phyloP scores from a whole-genome alignment of 2,329 filamentous ascomycete genomes.

The Sclerotinia nivalis region DNA sequence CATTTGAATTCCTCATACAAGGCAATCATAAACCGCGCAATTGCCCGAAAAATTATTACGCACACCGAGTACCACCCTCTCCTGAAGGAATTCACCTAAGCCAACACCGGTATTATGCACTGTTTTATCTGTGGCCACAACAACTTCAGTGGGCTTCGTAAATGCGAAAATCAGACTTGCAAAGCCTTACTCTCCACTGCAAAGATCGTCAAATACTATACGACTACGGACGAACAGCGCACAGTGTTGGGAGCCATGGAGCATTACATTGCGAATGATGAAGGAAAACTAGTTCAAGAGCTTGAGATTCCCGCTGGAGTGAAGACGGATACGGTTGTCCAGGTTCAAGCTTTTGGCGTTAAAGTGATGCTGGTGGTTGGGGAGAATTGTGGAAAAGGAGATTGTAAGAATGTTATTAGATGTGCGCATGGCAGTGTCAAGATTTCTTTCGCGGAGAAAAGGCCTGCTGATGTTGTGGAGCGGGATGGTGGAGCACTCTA shows the following conservation, averaged over 20 bases:
- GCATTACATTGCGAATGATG: background rate
- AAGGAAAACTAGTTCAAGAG: background rate
- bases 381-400: background rate
- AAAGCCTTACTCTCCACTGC: background rate
- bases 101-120: no score
- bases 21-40: no score
- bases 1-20: no score
- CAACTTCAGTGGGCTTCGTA: fast-evolving
- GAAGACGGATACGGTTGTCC: background rate
- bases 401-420: background rate
- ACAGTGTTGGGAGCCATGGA: background rate
- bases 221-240: fast-evolving
- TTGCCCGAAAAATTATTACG: no score
- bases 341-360: background rate
- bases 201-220: background rate
- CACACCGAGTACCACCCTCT: no score
- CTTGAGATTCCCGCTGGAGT: background rate
- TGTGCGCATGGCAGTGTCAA: background rate
- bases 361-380: background rate
- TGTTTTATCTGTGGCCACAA: background rate
- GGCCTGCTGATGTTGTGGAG: background rate
- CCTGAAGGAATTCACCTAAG: no score
- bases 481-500: background rate
- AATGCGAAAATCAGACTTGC: fast-evolving
- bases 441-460: background rate